Conservation (phyloP, 2,329 filamentous ascomycete genomes). For the Talaromyces funiculosus region DNA sequence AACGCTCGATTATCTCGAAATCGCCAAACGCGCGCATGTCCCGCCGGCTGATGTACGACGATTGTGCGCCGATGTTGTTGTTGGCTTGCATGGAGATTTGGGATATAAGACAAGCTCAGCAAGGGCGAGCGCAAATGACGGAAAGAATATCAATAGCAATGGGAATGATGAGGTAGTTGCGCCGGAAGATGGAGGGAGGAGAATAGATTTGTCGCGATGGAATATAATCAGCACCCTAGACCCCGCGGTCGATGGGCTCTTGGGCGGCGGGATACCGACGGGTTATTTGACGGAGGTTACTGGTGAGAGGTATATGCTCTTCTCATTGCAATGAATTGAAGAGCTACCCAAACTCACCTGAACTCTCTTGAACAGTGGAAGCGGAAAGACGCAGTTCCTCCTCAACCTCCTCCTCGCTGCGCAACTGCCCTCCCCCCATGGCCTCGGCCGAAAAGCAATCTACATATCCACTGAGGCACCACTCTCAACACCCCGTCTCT, state of each 20-base stretch:
- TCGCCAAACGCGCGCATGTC: constrained; percentile 78
- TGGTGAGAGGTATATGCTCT: constrained; percentile 67
- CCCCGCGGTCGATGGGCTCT: constrained; percentile 59
- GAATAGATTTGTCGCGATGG: constrained; percentile 39
- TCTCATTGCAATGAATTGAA: neutral
- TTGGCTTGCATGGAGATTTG: constrained; percentile 61
- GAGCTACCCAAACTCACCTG: neutral
- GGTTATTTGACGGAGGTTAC: constrained; percentile 84
- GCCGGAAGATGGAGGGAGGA: constrained; percentile 21
- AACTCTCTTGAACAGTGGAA: constrained; percentile 56
- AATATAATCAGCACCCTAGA: constrained; percentile 75
- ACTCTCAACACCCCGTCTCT: constrained; percentile 72
- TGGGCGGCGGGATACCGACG: constrained; percentile 74
- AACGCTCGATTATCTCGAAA: constrained; percentile 72
- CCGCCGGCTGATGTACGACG: constrained; percentile 74
- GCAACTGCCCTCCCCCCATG: constrained; percentile 70
- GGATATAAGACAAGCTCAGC: constrained; percentile 28
- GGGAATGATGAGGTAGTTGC: constrained; percentile 19
- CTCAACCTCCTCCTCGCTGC: constrained; percentile 76
- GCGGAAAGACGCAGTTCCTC: constrained; percentile 91
- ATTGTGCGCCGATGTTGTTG: constrained; percentile 62
- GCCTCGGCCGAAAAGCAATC: constrained; percentile 67
- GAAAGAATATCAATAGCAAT: constrained; percentile 9
- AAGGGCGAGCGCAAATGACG: too few relatives aligned
- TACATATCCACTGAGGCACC: constrained; percentile 93